These are phyloP conservation scores for Mucuna pruriens DNA, from an alignment of 306 rosid genomes.

Conservation along the genomic window DNA sequence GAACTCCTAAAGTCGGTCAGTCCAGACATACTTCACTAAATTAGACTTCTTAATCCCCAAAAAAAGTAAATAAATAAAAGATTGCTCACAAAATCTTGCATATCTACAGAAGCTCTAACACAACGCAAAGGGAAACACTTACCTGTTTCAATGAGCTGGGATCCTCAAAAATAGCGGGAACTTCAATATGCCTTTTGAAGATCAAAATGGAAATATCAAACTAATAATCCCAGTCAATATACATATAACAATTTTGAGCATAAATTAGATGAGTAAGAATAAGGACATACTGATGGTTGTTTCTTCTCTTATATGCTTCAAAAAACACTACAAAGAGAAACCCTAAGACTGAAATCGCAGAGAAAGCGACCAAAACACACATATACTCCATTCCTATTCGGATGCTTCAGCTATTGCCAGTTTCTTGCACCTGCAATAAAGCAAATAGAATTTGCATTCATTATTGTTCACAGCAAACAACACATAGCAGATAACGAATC, in stretches of 20 bases:
- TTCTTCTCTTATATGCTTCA: constrained; percentile 76
- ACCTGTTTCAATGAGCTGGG: constrained; percentile 82
- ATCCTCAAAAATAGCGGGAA: constrained; percentile 82
- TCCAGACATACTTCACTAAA: constrained; percentile 22
- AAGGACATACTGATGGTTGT: constrained; percentile 65
- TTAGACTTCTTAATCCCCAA: not conserved
- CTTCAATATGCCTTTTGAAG: constrained; percentile 72
- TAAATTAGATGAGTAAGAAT: not conserved
- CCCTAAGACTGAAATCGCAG: constrained; percentile 45
- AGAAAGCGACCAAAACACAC: constrained; percentile 45
- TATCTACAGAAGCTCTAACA: not conserved
- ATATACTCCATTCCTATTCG: constrained; percentile 45
- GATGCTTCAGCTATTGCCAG: constrained; percentile 19
- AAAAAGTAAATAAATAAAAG: not conserved
- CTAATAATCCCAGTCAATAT: not conserved
- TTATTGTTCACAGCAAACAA: constrained; percentile 23
- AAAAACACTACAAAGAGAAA: constrained; percentile 54
- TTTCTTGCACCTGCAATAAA: constrained; percentile 30
- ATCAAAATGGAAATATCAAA: constrained; percentile 27
- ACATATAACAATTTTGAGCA: not conserved
- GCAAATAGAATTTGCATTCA: not conserved
- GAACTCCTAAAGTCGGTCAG: not conserved
- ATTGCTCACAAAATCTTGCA: constrained; percentile 11
- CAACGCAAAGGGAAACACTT: constrained; percentile 21
- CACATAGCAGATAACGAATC: not conserved